Base-by-base conservation (phyloP, 495 filamentous ascomycete genomes). In the Mytilinidion resinicola region DNA sequence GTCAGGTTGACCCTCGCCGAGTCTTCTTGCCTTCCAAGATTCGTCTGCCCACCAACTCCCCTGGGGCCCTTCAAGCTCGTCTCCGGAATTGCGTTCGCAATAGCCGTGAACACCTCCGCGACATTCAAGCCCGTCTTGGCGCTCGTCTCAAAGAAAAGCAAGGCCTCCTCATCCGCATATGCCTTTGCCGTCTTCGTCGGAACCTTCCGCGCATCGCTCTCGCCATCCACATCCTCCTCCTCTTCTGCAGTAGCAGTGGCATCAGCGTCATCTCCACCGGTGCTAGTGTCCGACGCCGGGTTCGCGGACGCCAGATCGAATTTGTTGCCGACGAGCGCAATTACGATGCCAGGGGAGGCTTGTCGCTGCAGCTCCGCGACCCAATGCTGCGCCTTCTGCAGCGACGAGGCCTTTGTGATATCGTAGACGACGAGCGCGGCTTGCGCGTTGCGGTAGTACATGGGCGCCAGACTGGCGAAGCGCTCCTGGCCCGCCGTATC, bases 401-500 rank as follows among this genome's bases (percentile, higher is more conserved):
- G 83, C 19, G 91, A 96, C 42, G 90, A 92, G 7, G 93, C 89
- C 71, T 97, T 97, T 37, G 93, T 98, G 64, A 98, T 84, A 73
- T 98, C 93, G 82, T 98, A 98, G 67, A 96, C 93, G 15, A 98
- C 93, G 47, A 98, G 85, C n/a, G 93, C 93, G 62, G 91, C 88
- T 77, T 98, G 93, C 38, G 93, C 93, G 69, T 98, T 98, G 75
- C 93, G 92, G 78, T 98, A 98, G 81, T 98, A 98, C 93, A 98
- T 98, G 51, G 93, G 93, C 14, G 93, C 93, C 39, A 97, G 84
- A 25, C 88, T 93, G 57, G 93, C 93, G 72, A 97, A 98, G 55
- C 93, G 90, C 75, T 98, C 93, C 75, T 98, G 93, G 67, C 93
- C 93, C 35, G 95, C 93, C 4, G 93, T 98, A 81, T 98, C 93